A percentile compares a stretch with the other conserved stretches of the same genome.
Evolutionary conservation across 1,139 yeast genomes (phyloP).

Genomic region (Candida dubliniensis): DNA sequence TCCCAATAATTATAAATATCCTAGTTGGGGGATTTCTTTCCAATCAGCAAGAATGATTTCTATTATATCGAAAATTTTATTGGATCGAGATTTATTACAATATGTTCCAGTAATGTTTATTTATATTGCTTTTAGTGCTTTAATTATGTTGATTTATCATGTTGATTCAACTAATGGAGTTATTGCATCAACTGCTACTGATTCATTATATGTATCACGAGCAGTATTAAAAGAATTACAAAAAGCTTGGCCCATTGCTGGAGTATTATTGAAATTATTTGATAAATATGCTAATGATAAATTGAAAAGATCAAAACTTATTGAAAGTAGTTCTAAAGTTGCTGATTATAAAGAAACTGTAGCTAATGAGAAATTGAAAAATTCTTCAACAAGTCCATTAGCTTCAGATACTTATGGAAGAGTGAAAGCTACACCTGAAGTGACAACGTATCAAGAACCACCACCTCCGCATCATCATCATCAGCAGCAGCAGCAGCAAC

Average conservation of each 20-base stretch:
- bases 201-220: slow-evolving; percentile 54
- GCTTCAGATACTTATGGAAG: slow-evolving; percentile 7
- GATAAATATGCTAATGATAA: slow-evolving; percentile 50
- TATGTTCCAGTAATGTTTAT: slow-evolving; percentile 58
- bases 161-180: slow-evolving; percentile 58
- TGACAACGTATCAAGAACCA: not conserved
- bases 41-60: slow-evolving; percentile 84
- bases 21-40: slow-evolving; percentile 83
- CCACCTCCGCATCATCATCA: slow-evolving; percentile 7
- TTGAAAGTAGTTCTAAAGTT: slow-evolving; percentile 38
- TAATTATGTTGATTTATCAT: slow-evolving; percentile 74
- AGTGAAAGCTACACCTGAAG: not conserved
- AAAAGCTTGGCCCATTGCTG: slow-evolving; percentile 46
- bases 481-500: slow-evolving; percentile 10
- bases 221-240: slow-evolving; percentile 55
- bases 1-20: slow-evolving; percentile 57
- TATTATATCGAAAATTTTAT: slow-evolving; percentile 59
- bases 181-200: slow-evolving; percentile 61
- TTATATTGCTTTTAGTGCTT: slow-evolving; percentile 66
- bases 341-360: slow-evolving; percentile 40
- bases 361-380: slow-evolving; percentile 7
- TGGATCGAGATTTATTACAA: slow-evolving; percentile 51
- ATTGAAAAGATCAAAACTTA: slow-evolving; percentile 44
- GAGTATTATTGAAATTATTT: slow-evolving; percentile 39
- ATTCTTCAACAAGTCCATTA: not conserved